A percentile compares a stretch with the other conserved stretches of the same genome.
Conservation (phyloP, 768 basidiomycete species). For the Mrakia hoshinonis region DNA sequence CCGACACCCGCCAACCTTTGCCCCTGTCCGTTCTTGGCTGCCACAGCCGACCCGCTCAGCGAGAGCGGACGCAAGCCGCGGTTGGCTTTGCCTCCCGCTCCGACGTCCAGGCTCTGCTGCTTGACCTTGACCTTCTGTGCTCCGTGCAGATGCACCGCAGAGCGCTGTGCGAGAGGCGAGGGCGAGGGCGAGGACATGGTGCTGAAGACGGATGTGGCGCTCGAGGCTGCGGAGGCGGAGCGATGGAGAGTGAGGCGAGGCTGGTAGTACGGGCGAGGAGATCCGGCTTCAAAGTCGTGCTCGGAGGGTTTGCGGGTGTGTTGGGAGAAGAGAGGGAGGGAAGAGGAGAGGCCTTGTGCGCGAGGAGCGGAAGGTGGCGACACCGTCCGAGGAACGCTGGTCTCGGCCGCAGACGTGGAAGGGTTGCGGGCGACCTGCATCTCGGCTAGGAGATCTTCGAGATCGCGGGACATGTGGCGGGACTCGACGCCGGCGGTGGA, state of each 20-base stretch:
- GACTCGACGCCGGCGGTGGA: background rate
- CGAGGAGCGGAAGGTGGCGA: background rate
- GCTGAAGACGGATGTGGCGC: background rate
- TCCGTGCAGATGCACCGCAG: background rate
- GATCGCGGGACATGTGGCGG: background rate
- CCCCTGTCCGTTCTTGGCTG: no score
- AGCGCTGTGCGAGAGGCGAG: background rate
- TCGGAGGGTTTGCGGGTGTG: background rate
- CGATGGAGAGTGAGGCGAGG: background rate
- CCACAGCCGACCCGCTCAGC: no score
- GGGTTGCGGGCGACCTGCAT: background rate
- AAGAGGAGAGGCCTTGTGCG: background rate
- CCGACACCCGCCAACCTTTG: no score
- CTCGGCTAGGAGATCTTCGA: background rate
- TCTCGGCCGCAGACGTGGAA: background rate
- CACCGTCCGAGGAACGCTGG: background rate
- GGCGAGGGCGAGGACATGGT: slow-evolving; percentile 7
- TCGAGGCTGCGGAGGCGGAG: background rate
- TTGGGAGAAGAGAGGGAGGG: background rate
- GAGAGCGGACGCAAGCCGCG: no score
- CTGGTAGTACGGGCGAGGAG: background rate
- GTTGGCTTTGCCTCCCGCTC: no score
- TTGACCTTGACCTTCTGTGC: background rate
- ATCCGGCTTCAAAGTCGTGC: background rate
- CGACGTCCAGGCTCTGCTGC: background rate